Conservation (phyloP, 2,329 filamentous ascomycete species). For the Madurella mycetomatis region DNA sequence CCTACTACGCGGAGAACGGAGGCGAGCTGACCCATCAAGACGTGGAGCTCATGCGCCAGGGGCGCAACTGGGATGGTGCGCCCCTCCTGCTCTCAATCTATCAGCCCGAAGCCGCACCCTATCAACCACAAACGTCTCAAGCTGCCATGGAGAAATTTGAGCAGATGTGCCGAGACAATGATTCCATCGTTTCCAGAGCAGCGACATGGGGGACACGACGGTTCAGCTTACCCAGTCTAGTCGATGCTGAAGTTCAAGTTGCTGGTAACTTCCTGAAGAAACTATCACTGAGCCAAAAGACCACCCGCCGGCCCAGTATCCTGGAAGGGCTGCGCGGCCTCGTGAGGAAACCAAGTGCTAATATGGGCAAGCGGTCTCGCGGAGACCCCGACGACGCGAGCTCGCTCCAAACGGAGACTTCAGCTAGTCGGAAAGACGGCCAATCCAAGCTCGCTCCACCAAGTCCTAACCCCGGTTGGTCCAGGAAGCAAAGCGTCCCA, state of each 20-base stretch:
- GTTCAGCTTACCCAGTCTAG: slow-evolving; percentile 56
- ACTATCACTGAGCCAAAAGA: slow-evolving; percentile 49
- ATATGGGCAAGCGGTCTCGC: slow-evolving; percentile 43
- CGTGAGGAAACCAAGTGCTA: slow-evolving; percentile 47
- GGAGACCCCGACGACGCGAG: slow-evolving; percentile 37
- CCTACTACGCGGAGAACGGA: slow-evolving; percentile 42
- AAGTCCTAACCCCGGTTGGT: slow-evolving; percentile 48
- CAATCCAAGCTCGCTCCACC: slow-evolving; percentile 50
- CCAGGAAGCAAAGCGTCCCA: slow-evolving; percentile 47
- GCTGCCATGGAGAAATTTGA: slow-evolving; percentile 52
- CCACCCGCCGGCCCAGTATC: slow-evolving; percentile 48
- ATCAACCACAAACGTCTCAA: slow-evolving; percentile 49
- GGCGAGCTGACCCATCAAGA: slow-evolving; percentile 44
- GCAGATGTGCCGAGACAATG: slow-evolving; percentile 49
- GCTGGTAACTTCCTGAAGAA: slow-evolving; percentile 61
- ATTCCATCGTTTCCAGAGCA: slow-evolving; percentile 56
- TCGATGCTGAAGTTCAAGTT: slow-evolving; percentile 56
- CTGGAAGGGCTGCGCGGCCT: slow-evolving; percentile 49
- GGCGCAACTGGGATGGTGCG: slow-evolving; percentile 46
- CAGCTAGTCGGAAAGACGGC: slow-evolving; percentile 35
- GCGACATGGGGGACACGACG: slow-evolving; percentile 69
- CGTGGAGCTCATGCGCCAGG: slow-evolving; percentile 45
- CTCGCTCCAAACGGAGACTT: slow-evolving; percentile 27
- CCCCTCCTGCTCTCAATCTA: slow-evolving; percentile 46
- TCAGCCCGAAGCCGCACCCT: slow-evolving; percentile 28